Evolutionary conservation across 345 rosid species (phyloP).

Genomic region (Melastoma malabathricum): DNA sequence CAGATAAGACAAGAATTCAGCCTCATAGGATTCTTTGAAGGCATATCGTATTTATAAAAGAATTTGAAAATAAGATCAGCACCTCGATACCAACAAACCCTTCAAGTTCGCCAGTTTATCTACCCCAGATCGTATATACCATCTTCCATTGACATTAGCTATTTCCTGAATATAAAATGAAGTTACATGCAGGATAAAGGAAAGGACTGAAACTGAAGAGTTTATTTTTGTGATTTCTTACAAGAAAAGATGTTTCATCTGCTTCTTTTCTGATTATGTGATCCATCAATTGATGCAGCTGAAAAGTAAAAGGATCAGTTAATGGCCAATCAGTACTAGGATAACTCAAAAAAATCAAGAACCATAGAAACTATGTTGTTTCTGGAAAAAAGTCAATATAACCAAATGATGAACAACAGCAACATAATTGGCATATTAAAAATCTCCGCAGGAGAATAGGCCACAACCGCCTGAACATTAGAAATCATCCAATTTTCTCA

Average conservation of each 20-base stretch:
- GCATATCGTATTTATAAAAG: background rate
- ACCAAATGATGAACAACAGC: no score
- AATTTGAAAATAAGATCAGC: constrained; percentile 9
- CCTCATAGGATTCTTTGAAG: no score
- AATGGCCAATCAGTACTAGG: no score
- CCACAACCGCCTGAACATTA: no score
- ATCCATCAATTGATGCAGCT: constrained; percentile 69
- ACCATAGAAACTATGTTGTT: no score
- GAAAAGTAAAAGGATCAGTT: constrained; percentile 14
- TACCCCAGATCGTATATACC: constrained; percentile 61
- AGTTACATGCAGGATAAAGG: constrained; percentile 7
- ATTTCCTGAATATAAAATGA: constrained; percentile 34
- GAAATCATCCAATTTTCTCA: no score
- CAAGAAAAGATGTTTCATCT: constrained; percentile 36
- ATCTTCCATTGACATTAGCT: constrained; percentile 57
- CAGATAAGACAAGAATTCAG: no score
- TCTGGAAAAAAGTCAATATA: no score
- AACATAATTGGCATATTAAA: no score
- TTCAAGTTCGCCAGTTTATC: constrained; percentile 34
- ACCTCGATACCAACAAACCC: constrained; percentile 80
- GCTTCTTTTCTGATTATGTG: constrained; percentile 47
- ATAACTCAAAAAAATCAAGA: background rate
- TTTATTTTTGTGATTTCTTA: constrained; percentile 13
- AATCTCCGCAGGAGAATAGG: no score
- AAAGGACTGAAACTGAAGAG: constrained; percentile 9